Conservation (phyloP, 257 asterid species). For the Jacaranda mimosifolia region DNA sequence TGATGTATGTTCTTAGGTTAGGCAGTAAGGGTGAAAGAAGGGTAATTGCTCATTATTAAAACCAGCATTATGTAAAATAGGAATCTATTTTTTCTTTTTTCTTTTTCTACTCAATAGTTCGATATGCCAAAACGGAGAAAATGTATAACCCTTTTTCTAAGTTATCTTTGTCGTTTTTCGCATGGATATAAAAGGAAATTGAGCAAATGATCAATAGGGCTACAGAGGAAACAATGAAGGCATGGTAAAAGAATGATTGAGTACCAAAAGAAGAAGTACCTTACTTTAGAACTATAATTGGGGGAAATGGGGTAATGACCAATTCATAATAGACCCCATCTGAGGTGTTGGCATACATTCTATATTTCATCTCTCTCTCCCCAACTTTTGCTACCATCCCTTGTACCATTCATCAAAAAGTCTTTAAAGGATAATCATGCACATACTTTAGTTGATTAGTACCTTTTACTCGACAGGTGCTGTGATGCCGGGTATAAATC, state of each 20-base stretch:
- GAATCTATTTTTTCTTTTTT: background rate
- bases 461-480: slow-evolving; percentile 52
- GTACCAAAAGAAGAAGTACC: slow-evolving; percentile 52
- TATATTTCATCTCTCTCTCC: slow-evolving; percentile 35
- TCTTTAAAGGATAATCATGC: slow-evolving; percentile 53
- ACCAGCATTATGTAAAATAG: background rate
- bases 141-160: background rate
- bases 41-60: too few relatives aligned
- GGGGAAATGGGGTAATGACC: slow-evolving; percentile 42
- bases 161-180: background rate
- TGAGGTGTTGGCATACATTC: slow-evolving; percentile 57
- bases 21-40: too few relatives aligned
- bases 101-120: background rate
- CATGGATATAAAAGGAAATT: background rate
- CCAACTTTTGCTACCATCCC: slow-evolving; percentile 50
- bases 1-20: too few relatives aligned
- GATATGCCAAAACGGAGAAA: background rate
- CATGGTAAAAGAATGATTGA: slow-evolving; percentile 55
- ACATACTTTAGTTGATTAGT: slow-evolving; percentile 44
- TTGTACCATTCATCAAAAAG: slow-evolving; percentile 49
- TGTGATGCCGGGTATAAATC: slow-evolving; percentile 41
- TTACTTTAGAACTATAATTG: slow-evolving; percentile 54
- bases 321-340: slow-evolving; percentile 57
- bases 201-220: background rate
- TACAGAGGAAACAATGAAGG: slow-evolving; percentile 26